Base-by-base conservation (phyloP, 1,139 yeast genomes). In the Taphrina betulina region DNA sequence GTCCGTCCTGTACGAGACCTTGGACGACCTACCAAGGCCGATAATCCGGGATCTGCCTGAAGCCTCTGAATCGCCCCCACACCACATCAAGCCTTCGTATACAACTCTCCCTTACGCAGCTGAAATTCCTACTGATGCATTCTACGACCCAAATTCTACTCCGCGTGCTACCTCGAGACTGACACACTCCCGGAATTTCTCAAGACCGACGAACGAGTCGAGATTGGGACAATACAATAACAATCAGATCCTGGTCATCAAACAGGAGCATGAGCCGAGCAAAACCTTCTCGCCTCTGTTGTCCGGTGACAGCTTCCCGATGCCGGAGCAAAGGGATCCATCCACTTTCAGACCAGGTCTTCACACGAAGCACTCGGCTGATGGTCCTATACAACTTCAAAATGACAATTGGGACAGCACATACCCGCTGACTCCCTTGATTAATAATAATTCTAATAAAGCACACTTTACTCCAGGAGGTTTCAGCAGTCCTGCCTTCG, bases 201-300 rank as follows among this genome's bases (percentile, higher is more conserved):
- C 48, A 5, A 24, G 48, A 3, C 48, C 48, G 14, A 43, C 38
- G 14, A 43, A 43, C 17, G 48, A 43, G 10, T 43, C 48, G 29
- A 19, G 38, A 8, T 26, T 23, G 28, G 38, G 48, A 3, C 38
- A 23, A 16, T 43, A 43, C 26, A 43, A 33, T 12, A 29, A 37
- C 14, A 29, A 19, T 3, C 38, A 43, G 16, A 20, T 23, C 14
- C 16, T 26, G 5, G 26, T 29, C 28, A 43, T 14, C 5, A 29
- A 20, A 14, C 26, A 16, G 16, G 48, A 43, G 3, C n/a, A n/a
- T n/a, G 48, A 14, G 3, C 28, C 16, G 29, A 34, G 28, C 26
- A 37, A 38, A 14, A 50, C 37, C 20, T 50, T 50, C 37, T 50
- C 54, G 14, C 54, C 54, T 17, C 28, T 50, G 20, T 17, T 50